These are phyloP conservation scores for Guadua angustifolia DNA, from an alignment of 176 grass and related monocot genomes.

Conservation along the genomic window DNA sequence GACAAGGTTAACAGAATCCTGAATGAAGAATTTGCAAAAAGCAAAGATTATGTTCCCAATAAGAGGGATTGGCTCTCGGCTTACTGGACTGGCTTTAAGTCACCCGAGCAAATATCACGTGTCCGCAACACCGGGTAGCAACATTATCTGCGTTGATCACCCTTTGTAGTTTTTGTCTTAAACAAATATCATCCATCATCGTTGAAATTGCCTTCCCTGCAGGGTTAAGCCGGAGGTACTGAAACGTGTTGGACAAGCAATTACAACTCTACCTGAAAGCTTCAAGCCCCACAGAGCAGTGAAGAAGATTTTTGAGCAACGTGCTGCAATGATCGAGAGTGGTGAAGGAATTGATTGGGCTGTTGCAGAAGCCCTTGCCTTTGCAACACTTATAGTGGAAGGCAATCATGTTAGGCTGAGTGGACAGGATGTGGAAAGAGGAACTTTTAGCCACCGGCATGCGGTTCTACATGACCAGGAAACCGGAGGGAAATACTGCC, in stretches of 20 bases:
- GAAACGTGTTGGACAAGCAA: constrained; percentile 87
- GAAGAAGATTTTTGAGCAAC: constrained; percentile 88
- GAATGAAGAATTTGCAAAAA: constrained; percentile 85
- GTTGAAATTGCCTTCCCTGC: neutral
- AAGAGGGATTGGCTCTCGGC: constrained; percentile 93
- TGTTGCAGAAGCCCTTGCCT: constrained; percentile 86
- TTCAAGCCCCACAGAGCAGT: constrained; percentile 97
- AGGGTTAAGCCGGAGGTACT: constrained; percentile 93
- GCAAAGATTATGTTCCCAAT: constrained; percentile 91
- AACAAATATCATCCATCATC: constrained; percentile 17
- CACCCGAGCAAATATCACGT: constrained; percentile 95
- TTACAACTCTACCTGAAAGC: constrained; percentile 80
- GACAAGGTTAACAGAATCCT: constrained; percentile 80
- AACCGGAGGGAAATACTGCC: constrained; percentile 73
- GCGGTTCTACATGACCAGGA: constrained; percentile 87
- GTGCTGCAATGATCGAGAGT: constrained; percentile 78
- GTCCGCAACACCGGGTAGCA: constrained; percentile 87
- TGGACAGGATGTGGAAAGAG: constrained; percentile 96
- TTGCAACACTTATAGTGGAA: constrained; percentile 90
- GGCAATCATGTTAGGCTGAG: constrained; percentile 96
- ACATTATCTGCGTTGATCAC: neutral
- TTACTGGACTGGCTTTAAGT: constrained; percentile 97
- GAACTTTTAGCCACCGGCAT: constrained; percentile 96
- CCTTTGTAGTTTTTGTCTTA: constrained; percentile 36
- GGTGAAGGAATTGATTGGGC: constrained; percentile 97